Evolutionary conservation across 495 filamentous ascomycete species (phyloP).

Genomic region (Talaromyces stipitatus): DNA sequence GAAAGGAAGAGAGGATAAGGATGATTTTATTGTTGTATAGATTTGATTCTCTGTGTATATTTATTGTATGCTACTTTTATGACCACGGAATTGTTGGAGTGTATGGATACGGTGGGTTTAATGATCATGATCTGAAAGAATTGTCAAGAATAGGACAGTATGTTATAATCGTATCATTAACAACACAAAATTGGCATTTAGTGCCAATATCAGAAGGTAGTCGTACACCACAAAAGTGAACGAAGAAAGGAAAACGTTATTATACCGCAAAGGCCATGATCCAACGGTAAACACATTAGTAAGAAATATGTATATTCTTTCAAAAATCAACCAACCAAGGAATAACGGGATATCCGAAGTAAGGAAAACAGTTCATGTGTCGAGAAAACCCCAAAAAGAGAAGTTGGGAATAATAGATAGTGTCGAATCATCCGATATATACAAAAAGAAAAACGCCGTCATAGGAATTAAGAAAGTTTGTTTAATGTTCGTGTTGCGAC

Average conservation of each 20-base stretch:
- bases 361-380: background rate
- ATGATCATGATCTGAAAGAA: too few species aligned
- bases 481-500: background rate
- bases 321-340: background rate
- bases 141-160: background rate
- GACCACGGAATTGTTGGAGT: too few species aligned
- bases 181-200: background rate
- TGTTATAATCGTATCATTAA: background rate
- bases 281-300: background rate
- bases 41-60: background rate
- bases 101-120: too few species aligned
- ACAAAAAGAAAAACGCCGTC: background rate
- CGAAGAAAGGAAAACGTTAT: background rate
- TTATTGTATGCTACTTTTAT: too few species aligned
- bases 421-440: too few species aligned
- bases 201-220: background rate
- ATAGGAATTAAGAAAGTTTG: background rate
- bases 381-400: background rate
- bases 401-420: too few species aligned
- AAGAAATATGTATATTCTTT: background rate
- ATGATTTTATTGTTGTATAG: constrained; percentile 8
- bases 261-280: background rate
- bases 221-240: background rate
- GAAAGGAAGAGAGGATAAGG: background rate
- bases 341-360: background rate